Conservation (phyloP, 2,329 filamentous ascomycete species). For the Trichophyton schoenleinii region DNA sequence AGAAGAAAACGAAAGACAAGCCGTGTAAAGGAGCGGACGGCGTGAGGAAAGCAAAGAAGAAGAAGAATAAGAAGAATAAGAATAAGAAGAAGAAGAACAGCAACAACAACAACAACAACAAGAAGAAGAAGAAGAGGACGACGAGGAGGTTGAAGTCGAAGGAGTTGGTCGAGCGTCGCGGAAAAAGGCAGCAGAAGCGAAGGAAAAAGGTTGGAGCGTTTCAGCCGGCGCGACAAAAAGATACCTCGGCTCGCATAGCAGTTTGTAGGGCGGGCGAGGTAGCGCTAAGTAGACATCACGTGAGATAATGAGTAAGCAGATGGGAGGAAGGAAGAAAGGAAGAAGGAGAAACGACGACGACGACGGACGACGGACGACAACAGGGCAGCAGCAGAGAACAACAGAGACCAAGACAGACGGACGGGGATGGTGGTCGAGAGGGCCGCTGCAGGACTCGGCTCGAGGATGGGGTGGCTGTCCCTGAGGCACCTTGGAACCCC, state of each 20-base stretch:
- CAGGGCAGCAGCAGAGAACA: no score
- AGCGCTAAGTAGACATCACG: no score
- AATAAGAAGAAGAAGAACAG: constrained; percentile 14
- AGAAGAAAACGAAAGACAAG: constrained; percentile 19
- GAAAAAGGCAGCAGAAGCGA: background rate
- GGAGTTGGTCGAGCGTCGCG: background rate
- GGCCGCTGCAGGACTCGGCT: no score
- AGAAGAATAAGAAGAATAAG: constrained; percentile 19
- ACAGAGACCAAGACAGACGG: no score
- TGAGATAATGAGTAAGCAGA: no score
- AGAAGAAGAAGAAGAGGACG: constrained; percentile 12
- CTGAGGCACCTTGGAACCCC: no score
- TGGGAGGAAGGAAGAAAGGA: background rate
- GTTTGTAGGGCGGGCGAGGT: no score
- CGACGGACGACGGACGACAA: no score
- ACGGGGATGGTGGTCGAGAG: no score
- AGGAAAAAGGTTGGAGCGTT: background rate
- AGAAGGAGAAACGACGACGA: background rate
- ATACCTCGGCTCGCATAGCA: background rate
- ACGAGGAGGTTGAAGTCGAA: background rate
- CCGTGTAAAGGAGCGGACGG: constrained; percentile 42
- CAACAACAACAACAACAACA: constrained; percentile 12
- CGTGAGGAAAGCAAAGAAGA: constrained; percentile 20
- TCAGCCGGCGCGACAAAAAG: background rate
- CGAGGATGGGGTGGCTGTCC: no score